phyloP scores from a whole-genome alignment of 208 protist species.

The Trypanosoma boissoni region DNA sequence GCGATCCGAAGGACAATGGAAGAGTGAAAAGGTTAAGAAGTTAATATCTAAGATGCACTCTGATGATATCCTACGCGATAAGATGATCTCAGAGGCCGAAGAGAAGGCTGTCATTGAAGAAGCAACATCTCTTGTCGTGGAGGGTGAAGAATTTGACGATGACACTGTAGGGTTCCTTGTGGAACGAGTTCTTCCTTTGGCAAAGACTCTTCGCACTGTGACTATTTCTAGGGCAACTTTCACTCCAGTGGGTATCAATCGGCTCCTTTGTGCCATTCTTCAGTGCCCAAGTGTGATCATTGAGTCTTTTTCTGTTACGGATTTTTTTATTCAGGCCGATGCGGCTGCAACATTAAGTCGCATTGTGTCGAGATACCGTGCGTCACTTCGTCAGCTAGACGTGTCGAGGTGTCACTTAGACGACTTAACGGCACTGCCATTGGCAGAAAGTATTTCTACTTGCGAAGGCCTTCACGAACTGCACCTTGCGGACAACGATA shows the following conservation, averaged over 20 bases:
- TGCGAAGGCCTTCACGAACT: slow-evolving; percentile 22
- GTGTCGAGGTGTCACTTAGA: slow-evolving; percentile 35
- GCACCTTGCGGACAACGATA: slow-evolving; percentile 45
- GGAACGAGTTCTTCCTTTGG: slow-evolving; percentile 4
- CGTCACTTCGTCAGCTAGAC: slow-evolving; percentile 17
- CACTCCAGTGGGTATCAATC: slow-evolving; percentile 4
- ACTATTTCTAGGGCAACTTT: slow-evolving; percentile 7
- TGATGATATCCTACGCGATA: not conserved
- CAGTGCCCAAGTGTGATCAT: slow-evolving; percentile 7
- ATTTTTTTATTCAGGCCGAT: slow-evolving; percentile 25
- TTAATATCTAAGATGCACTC: not conserved
- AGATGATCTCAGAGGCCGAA: not conserved
- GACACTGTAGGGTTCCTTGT: slow-evolving; percentile 9
- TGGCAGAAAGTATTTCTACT: slow-evolving; percentile 29
- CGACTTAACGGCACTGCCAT: slow-evolving; percentile 27
- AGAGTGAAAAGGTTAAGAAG: too few relatives aligned
- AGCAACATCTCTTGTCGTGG: slow-evolving; percentile 12
- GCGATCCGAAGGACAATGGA: too few relatives aligned
- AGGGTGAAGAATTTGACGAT: slow-evolving; percentile 17
- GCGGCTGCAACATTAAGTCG: slow-evolving; percentile 15
- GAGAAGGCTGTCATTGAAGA: not conserved
- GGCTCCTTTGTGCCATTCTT: not conserved
- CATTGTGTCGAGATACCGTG: slow-evolving; percentile 16
- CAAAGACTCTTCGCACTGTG: slow-evolving; percentile 1
- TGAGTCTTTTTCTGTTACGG: slow-evolving; percentile 17